phyloP scores from a whole-genome alignment of 768 basidiomycete genomes.

The Russula olivacea region DNA sequence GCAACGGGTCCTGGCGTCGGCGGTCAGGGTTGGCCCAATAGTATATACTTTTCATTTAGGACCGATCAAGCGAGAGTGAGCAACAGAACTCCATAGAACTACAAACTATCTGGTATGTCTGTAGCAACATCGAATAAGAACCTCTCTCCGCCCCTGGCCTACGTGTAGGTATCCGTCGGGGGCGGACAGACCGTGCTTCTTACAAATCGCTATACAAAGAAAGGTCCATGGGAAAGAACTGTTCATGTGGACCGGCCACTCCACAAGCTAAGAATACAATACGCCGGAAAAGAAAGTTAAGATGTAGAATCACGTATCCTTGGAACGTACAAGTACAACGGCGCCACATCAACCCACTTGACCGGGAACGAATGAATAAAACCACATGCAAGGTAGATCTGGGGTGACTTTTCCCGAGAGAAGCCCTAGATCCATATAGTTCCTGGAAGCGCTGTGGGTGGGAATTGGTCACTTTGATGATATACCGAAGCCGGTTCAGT shows the following conservation, averaged over 20 bases:
- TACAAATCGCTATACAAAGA: not conserved
- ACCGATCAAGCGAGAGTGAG: not conserved
- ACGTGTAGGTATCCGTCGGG: not conserved
- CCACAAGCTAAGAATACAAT: conserved; percentile 4
- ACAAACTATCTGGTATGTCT: not conserved
- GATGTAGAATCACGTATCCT: not conserved
- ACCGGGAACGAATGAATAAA: not conserved
- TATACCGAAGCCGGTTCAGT: not conserved
- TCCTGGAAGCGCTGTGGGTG: conserved; percentile 1
- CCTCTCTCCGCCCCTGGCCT: not conserved
- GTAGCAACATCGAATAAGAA: not conserved
- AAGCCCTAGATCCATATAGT: conserved; percentile 10
- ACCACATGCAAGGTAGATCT: not conserved
- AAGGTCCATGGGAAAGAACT: not conserved
- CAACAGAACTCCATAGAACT: not conserved
- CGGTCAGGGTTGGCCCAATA: not conserved
- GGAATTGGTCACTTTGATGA: conserved; percentile 2
- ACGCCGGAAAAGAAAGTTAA: not conserved
- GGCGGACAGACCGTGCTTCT: not conserved
- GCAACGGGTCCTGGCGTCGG: not conserved
- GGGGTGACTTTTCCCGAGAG: not conserved
- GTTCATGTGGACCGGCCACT: not conserved
- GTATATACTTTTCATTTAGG: not conserved
- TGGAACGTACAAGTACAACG: conserved; percentile 6
- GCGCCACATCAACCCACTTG: not conserved